These are phyloP conservation scores for Zygoascus meyerae DNA, from an alignment of 1,139 yeast genomes.

Conservation along the genomic window DNA sequence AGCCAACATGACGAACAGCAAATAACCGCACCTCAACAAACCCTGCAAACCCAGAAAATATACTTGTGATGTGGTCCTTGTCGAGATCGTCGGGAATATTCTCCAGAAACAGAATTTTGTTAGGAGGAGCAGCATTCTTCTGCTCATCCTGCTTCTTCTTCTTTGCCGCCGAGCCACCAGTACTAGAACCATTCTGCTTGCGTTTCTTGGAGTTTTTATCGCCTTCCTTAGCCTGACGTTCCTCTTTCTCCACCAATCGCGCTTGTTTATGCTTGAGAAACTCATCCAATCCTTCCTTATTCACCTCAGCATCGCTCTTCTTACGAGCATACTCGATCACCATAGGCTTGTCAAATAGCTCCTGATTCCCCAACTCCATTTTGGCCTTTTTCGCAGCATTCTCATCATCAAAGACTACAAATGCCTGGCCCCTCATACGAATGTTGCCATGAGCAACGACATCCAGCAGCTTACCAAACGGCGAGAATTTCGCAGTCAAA, in stretches of 20 bases:
- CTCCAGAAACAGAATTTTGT: conserved; percentile 64
- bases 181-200: background rate
- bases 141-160: conserved; percentile 20
- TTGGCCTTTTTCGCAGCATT: conserved; percentile 47
- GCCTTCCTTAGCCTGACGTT: conserved; percentile 22
- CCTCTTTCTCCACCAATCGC: conserved; percentile 30
- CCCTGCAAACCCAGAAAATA: conserved; percentile 51
- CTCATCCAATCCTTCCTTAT: conserved; percentile 23
- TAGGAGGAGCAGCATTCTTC: conserved; percentile 49
- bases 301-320: conserved; percentile 45
- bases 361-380: conserved; percentile 19
- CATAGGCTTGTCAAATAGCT: conserved; percentile 52
- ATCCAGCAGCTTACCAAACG: conserved; percentile 48
- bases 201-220: conserved; percentile 12
- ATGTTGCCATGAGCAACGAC: conserved; percentile 58
- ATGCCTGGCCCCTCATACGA: conserved; percentile 79
- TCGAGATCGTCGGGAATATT: conserved; percentile 48
- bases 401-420: conserved; percentile 52
- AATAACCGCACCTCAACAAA: conserved; percentile 64
- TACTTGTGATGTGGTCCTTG: conserved; percentile 38
- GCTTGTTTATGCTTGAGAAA: conserved; percentile 31
- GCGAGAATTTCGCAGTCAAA: conserved; percentile 40
- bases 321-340: conserved; percentile 39
- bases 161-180: conserved; percentile 16
- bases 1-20: conserved; percentile 62